phyloP scores from a whole-genome alignment of 495 filamentous ascomycete genomes.

The Glarea lozoyensis region DNA sequence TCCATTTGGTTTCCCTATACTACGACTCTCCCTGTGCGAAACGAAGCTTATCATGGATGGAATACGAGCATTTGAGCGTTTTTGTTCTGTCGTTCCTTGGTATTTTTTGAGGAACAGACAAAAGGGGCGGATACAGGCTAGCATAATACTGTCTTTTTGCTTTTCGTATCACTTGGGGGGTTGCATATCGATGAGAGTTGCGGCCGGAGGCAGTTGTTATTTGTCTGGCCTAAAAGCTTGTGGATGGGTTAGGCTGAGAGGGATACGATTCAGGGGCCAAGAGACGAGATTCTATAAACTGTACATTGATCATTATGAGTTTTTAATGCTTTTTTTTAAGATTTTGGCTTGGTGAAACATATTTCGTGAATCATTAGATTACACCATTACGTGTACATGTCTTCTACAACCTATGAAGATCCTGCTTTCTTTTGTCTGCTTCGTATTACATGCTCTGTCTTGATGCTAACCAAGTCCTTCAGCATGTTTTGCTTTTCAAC shows the following conservation, averaged over 20 bases:
- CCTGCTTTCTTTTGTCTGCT: too few relatives aligned
- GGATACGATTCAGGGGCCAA: constrained; percentile 3
- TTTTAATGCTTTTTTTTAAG: constrained; percentile 3
- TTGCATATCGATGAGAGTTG: background rate
- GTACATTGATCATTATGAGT: constrained; percentile 12
- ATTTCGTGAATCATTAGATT: too few relatives aligned
- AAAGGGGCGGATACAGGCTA: constrained; percentile 3
- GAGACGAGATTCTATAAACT: constrained; percentile 15
- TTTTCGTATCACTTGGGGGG: too few relatives aligned
- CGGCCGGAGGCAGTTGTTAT: background rate
- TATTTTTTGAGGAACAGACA: background rate
- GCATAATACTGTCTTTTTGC: background rate
- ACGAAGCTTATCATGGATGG: constrained; percentile 7
- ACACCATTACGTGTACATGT: too few relatives aligned
- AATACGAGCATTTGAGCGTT: constrained; percentile 16
- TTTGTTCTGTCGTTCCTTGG: constrained; percentile 8
- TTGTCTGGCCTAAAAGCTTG: background rate
- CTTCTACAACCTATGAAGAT: too few relatives aligned
- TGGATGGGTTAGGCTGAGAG: background rate
- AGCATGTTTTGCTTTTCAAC: too few relatives aligned
- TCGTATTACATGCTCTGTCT: too few relatives aligned
- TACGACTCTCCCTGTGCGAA: constrained; percentile 3
- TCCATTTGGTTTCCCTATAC: constrained; percentile 15
- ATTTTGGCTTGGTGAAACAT: constrained; percentile 1
- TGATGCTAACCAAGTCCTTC: too few relatives aligned